Evolutionary conservation across 2,329 filamentous ascomycete species (phyloP), one percentile per base, ranked within the genome.

Genomic region (Neonectria faginata): DNA sequence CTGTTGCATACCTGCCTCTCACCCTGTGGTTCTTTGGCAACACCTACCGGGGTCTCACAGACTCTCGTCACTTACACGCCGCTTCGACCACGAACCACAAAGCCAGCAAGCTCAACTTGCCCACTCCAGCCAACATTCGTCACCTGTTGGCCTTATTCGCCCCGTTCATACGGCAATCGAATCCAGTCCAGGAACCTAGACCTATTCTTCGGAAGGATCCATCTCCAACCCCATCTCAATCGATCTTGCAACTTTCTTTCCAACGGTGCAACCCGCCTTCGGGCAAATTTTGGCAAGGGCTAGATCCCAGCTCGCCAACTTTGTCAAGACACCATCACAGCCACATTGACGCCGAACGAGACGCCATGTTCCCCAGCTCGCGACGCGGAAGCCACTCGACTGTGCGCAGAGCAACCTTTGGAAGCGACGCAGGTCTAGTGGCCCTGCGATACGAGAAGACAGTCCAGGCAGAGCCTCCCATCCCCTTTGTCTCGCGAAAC

Each of bases 381-480:
- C 81, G 84, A 69, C 76, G 79, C 68, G 82, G 75, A 72, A 77
- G 75, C 67, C 77, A 78, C 66, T 75, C 82, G 20, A 68, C 76
- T 62, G 73, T 78, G 65, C 70, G 70, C 47, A 75, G 70, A 64
- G 65, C 72, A 18, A 74, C 74, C 36, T 77, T 86, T 71, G 79
- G 82, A 64, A 83, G 85, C 72, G 85, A 86, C 69, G 77, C 80
- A 45, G 79, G 76, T 68, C 75, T 89, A 70, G 81, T 89, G 63
- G 83, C 83, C 52, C 73, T 90, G 60, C 85, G 86, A 62, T 90
- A 90, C 79, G 88, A 90, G 73, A 84, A 89, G 76, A 87, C 86
- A 39, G 79, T 84, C 55, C 83, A 85, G 70, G 85, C 85, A 52
- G 84, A 86, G 75, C 85, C 85, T 64, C 88, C 88, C 39, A 86